Evolutionary conservation across 345 rosid species (phyloP).

Genomic region (Luvunga scandens): DNA sequence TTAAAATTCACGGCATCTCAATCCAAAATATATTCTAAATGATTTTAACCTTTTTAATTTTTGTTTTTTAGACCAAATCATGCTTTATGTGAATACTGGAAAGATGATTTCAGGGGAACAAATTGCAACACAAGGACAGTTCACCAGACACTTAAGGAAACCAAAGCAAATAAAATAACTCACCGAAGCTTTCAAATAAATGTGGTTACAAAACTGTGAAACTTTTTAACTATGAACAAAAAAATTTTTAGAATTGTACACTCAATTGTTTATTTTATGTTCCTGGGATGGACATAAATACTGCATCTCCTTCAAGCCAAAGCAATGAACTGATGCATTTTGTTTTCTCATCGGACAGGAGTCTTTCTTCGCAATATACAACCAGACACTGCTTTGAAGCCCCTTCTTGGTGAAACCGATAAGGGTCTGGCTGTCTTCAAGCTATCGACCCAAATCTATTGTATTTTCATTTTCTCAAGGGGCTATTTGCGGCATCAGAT

Average conservation of each 20-base stretch:
- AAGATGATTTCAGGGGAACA: not conserved
- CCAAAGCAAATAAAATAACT: not conserved
- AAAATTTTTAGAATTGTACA: not conserved
- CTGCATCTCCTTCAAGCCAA: not conserved
- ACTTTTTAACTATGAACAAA: not conserved
- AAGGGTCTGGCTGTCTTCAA: not conserved
- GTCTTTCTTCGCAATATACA: not conserved
- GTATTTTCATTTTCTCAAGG: not conserved
- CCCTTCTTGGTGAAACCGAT: too few relatives aligned
- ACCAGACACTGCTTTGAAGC: not conserved
- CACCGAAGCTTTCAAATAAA: not conserved
- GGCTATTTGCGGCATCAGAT: not conserved
- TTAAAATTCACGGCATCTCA: not conserved
- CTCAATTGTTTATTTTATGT: not conserved
- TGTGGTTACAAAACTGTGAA: not conserved
- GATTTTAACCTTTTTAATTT: too few relatives aligned
- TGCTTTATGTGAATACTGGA: not conserved
- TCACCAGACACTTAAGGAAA: not conserved
- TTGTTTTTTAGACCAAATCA: too few relatives aligned
- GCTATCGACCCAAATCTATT: not conserved
- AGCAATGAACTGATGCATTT: not conserved
- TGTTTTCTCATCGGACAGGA: not conserved
- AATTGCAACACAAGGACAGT: not conserved
- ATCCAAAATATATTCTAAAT: too few relatives aligned
- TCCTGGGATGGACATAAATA: not conserved